Base-by-base conservation (phyloP, 148 eudicot species). In the Cornus florida region DNA sequence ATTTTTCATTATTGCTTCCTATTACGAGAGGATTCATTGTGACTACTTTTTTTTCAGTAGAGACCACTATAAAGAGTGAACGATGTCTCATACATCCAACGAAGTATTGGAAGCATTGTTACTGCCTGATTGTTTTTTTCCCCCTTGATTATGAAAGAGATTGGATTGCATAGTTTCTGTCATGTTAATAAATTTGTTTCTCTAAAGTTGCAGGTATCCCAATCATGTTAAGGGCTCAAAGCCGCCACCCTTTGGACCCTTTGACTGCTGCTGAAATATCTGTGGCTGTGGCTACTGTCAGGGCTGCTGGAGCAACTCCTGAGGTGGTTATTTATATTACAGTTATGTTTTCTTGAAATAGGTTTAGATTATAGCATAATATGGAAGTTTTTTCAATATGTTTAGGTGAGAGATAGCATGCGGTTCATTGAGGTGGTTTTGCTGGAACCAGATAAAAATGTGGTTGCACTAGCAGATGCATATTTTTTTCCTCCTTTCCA, bases 251-350 rank as follows among this genome's bases (percentile, higher is more conserved):
- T 38, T 86, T 93, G 82, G 97, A 93, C 77, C 97, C 97, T 24
- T 82, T 93, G 64, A 83, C 95, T 77, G 89, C 92, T 73, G 89
- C 92, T 76, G 97, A 93, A 81, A 93, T 93, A 78, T 86, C 90
- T 71, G 93, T 93, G 62, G 97, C 97, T 70, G 93, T 93, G 74
- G 95, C 92, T 23, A 90, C 95, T 71, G 97, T 93, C 78, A 86
- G 97, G 82, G 94, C 97, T 46, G 95, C 97, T 82, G 97, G 97
- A 78, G 89, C 92, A 71, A 91, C 95, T 71, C 97, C 97, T 72
- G 92, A 91, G 95, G 97, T 93, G 68, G 11, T 80, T 66, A 66
- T 20, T 75, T 69, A 66, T 17, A 33, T 33, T 41, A 43, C 39
- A 60, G 48, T 56, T 16, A 3, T 67, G 6, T 12, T 74, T 64